Evolutionary conservation across 805 yeast genomes (phyloP), one percentile per base, ranked within the genome.

Genomic region (Vanderwaltozyma tropicalis): DNA sequence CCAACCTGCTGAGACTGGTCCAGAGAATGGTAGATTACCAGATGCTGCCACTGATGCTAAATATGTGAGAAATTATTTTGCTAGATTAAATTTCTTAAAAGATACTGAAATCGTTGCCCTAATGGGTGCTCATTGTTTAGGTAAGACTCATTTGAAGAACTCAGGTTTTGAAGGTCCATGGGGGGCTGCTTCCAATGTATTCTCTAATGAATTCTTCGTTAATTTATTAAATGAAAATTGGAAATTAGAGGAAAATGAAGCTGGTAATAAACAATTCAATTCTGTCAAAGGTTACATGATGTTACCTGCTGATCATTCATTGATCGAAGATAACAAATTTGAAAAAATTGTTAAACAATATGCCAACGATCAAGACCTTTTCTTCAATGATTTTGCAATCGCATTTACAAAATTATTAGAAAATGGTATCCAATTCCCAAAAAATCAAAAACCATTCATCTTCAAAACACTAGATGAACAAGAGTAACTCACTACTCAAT

Each of bases 81-180:
- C 63, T 16, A 67, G 87, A 52, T 64, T 84, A 65, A 82, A 83
- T 2, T 38, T 37, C 33, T 74, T 82, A 50, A 67, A 63, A 44
- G 88, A 79, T 46, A 72, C 73, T 53, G 89, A 84, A 53, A 74
- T 78, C 30, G 92, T 80, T 30, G 79, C 82, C 9, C 55, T 84
- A 37, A 65, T 80, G 39, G 87, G 87, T 34, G 88, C 88, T 2
- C 94, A 84, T 59, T 71, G 78, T 16, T 61, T 83, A 31, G 94
- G 94, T 26, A 70, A 84, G 40, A 80, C 92, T 48, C 94, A 84
- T 57, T 66, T 74, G 40, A 53, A 46, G 33, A 73, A 77, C 43
- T 74, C 86, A 17, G 94, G 94, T 2, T 86, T 69, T 64, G 92
- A 82, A 46, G 94, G 95, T 12, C 87, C 89, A 43, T 85, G 95